phyloP scores from a whole-genome alignment of 345 rosid genomes.

The Pistacia vera region DNA sequence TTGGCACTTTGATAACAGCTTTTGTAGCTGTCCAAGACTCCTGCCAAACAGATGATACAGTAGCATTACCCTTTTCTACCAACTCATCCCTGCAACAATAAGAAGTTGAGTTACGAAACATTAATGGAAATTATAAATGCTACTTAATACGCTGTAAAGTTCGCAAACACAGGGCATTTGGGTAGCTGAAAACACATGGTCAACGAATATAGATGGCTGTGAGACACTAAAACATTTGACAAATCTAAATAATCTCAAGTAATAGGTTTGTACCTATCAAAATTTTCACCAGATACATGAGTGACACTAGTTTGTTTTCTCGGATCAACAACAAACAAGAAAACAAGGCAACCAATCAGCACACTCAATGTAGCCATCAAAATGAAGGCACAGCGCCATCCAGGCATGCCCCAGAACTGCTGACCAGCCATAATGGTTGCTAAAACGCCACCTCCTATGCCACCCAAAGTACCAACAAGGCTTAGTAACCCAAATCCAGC shows the following conservation, averaged over 20 bases:
- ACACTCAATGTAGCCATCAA: conserved; percentile 82
- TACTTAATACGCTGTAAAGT: not conserved
- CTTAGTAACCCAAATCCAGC: conserved; percentile 85
- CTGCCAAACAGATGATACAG: conserved; percentile 57
- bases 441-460: conserved; percentile 94
- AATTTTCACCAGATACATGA: conserved; percentile 17
- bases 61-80: conserved; percentile 39
- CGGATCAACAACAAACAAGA: conserved; percentile 75
- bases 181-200: not conserved
- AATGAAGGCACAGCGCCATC: conserved; percentile 96
- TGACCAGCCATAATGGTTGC: conserved; percentile 96
- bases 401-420: conserved; percentile 65
- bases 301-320: conserved; percentile 33
- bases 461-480: conserved; percentile 85
- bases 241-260: not conserved
- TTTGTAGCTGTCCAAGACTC: conserved; percentile 73
- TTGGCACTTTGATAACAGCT: conserved; percentile 73
- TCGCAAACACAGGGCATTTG: not conserved
- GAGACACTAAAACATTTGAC: not conserved
- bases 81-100: conserved; percentile 54
- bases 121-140: not conserved
- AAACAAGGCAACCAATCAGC: conserved; percentile 79
- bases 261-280: conserved; percentile 35
- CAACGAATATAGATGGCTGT: not conserved
- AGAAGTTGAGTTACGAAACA: conserved; percentile 12